phyloP scores from a whole-genome alignment of 2,329 filamentous ascomycete species.

The Colletotrichum trifolii region DNA sequence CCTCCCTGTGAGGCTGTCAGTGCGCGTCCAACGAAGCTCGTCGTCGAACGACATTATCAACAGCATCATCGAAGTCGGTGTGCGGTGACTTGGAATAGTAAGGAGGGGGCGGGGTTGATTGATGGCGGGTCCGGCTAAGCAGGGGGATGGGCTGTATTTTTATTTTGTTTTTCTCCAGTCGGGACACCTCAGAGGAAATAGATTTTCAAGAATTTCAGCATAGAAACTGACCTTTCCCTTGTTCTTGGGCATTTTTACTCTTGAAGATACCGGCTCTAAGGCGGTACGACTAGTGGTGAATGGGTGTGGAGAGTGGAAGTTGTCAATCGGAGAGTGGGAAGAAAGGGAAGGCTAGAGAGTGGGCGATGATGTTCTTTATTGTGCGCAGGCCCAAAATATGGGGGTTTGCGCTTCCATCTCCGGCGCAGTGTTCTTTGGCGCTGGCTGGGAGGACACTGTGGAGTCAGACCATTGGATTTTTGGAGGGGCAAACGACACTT shows the following conservation, averaged over 20 bases:
- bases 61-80: conserved; percentile 23
- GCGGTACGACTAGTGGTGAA: conserved; percentile 29
- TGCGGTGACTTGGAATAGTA: conserved; percentile 26
- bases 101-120: conserved; percentile 38
- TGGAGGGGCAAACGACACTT: conserved; percentile 31
- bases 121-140: conserved; percentile 33
- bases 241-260: conserved; percentile 90
- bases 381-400: conserved; percentile 24
- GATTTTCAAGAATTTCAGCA: conserved; percentile 22
- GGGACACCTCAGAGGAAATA: neutral
- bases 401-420: conserved; percentile 19
- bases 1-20: conserved; percentile 74
- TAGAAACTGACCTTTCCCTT: conserved; percentile 88
- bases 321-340: conserved; percentile 12
- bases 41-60: conserved; percentile 8
- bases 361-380: conserved; percentile 35
- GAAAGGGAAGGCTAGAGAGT: conserved; percentile 15
- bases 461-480: neutral
- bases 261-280: conserved; percentile 39
- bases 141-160: conserved; percentile 32
- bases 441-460: conserved; percentile 8
- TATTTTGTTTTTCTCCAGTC: neutral
- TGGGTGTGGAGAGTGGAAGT: conserved; percentile 22
- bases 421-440: conserved; percentile 20
- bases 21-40: neutral